Evolutionary conservation across 371 early-diverging fungal genomes (phyloP), one percentile per base, ranked within the genome.

Genomic region (Amoeboaphelidium protococcarum): DNA sequence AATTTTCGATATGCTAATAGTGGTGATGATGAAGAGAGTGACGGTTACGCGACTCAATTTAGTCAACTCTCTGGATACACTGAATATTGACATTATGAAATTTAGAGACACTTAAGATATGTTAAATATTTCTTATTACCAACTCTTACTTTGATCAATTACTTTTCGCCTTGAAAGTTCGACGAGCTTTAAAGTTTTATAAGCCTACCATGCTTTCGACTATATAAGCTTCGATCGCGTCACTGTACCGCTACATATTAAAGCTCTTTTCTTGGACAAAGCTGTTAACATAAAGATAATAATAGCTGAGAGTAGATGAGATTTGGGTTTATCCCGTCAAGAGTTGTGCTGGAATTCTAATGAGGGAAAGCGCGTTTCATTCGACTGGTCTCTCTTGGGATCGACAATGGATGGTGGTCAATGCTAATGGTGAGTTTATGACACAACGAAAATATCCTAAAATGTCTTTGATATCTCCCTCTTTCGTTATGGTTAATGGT

Each of bases 191-290:
- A 56, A 60, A 46, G 48, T n/a, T n/a, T n/a, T n/a, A n/a, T n/a
- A n/a, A n/a, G n/a, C n/a, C n/a, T n/a, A 47, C 58, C 56, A 61
- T 47, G 58, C 60, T 67, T 51, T 55, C 48, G 59, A 51, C 46
- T 55, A 60, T 59, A 56, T 55, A 52, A 51, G 41, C 48, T 54
- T 53, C 49, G 54, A 26, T 47, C 49, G 50, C 45, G 62, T 67
- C 62, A 65, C 61, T 59, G 58, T 60, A 62, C 64, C 59, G 63
- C 54, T 64, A 68, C 65, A 68, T 64, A 65, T 63, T 65, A 67
- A 65, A 62, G 65, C 64, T 66, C 68, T 65, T 68, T 67, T 65
- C 65, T 67, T 65, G 68, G 68, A 66, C 67, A 64, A 64, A 64
- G 67, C 61, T 66, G 71, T 63, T 67, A 68, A 59, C 58, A 65